Percentiles rank a stretch among this genome's conserved stretches.
These are phyloP conservation scores for Themeda triandra DNA, from an alignment of 176 grass and related monocot species.

Conservation along the genomic window DNA sequence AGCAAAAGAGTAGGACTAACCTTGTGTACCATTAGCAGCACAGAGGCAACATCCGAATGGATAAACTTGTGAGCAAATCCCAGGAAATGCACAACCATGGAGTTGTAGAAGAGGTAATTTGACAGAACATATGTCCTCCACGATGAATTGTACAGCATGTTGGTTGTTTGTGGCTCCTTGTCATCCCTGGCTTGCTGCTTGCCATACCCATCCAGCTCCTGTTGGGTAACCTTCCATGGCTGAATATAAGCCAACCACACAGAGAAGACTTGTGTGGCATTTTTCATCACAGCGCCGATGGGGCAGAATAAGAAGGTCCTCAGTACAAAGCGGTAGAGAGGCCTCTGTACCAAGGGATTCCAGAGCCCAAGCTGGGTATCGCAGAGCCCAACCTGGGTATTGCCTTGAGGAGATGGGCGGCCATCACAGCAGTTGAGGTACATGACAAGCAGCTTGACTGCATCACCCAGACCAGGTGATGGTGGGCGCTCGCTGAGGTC, in stretches of 20 bases:
- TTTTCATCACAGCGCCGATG: slow-evolving; percentile 50
- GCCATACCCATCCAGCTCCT: slow-evolving; percentile 48
- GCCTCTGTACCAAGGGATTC: slow-evolving; percentile 68
- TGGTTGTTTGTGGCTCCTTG: slow-evolving; percentile 17
- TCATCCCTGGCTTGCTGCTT: slow-evolving; percentile 20
- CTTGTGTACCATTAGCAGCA: slow-evolving; percentile 37
- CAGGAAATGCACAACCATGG: slow-evolving; percentile 80
- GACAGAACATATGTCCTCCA: slow-evolving; percentile 73
- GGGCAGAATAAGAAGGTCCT: slow-evolving; percentile 85
- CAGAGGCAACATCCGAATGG: slow-evolving; percentile 43
- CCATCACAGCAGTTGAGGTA: slow-evolving; percentile 40
- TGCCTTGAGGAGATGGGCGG: slow-evolving; percentile 27
- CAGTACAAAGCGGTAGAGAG: slow-evolving; percentile 75
- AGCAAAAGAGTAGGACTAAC: slow-evolving; percentile 20
- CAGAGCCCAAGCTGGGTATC: too few relatives aligned
- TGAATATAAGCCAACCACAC: slow-evolving; percentile 82
- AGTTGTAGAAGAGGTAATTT: slow-evolving; percentile 95
- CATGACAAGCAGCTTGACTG: slow-evolving; percentile 65
- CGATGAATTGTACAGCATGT: slow-evolving; percentile 35
- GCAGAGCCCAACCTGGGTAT: slow-evolving; percentile 20
- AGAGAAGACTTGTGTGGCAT: slow-evolving; percentile 58
- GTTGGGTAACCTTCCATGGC: slow-evolving; percentile 74
- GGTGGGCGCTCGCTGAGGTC: slow-evolving; percentile 41
- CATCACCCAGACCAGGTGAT: slow-evolving; percentile 59
- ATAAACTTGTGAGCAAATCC: slow-evolving; percentile 93